Percentiles rank a stretch among this genome's conserved stretches.
Evolutionary conservation across 495 filamentous ascomycete genomes (phyloP).

Genomic region (Penicillium maclennaniae): DNA sequence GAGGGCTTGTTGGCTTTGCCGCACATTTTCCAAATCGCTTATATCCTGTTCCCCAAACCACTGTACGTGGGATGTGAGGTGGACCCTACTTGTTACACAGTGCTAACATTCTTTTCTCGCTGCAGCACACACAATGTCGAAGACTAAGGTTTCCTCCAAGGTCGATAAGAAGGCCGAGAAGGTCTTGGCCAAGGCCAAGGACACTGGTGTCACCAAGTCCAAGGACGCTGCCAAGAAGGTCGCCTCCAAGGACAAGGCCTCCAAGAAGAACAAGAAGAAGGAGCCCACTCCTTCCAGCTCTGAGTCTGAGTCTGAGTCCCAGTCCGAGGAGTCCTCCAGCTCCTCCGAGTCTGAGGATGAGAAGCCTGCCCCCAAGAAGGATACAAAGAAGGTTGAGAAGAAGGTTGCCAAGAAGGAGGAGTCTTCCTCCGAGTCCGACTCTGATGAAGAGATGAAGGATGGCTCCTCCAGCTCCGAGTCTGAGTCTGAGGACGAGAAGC

Average conservation of each 20-base stretch:
- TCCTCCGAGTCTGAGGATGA: slow-evolving; percentile 37
- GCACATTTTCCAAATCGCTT: slow-evolving; percentile 29
- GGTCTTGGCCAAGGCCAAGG: slow-evolving; percentile 51
- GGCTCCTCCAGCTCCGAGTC: slow-evolving; percentile 20
- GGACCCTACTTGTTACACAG: slow-evolving; percentile 26
- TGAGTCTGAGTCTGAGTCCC: slow-evolving; percentile 40
- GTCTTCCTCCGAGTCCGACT: slow-evolving; percentile 45
- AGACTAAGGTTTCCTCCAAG: slow-evolving; percentile 47
- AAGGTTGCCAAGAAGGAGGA: slow-evolving; percentile 35
- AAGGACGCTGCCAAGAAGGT: slow-evolving; percentile 46
- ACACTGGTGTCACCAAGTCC: slow-evolving; percentile 49
- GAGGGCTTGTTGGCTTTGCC: slow-evolving; percentile 43
- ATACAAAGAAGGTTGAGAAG: slow-evolving; percentile 17
- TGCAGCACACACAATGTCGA: slow-evolving; percentile 47
- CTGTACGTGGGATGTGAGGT: slow-evolving; percentile 23
- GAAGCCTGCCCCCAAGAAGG: slow-evolving; percentile 34
- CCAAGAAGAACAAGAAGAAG: slow-evolving; percentile 43
- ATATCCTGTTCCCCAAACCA: slow-evolving; percentile 10
- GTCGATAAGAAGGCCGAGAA: slow-evolving; percentile 43
- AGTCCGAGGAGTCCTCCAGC: slow-evolving; percentile 34
- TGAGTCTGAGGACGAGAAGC: slow-evolving; percentile 33
- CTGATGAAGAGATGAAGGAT: slow-evolving; percentile 4
- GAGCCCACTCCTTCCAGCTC: slow-evolving; percentile 47
- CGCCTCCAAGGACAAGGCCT: slow-evolving; percentile 40
- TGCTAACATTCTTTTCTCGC: slow-evolving; percentile 24